Percentiles rank a stretch among this genome's conserved stretches.
These are phyloP conservation scores for Trametes sp. DNA, from an alignment of 1,284 basidiomycete species.

Conservation along the genomic window DNA sequence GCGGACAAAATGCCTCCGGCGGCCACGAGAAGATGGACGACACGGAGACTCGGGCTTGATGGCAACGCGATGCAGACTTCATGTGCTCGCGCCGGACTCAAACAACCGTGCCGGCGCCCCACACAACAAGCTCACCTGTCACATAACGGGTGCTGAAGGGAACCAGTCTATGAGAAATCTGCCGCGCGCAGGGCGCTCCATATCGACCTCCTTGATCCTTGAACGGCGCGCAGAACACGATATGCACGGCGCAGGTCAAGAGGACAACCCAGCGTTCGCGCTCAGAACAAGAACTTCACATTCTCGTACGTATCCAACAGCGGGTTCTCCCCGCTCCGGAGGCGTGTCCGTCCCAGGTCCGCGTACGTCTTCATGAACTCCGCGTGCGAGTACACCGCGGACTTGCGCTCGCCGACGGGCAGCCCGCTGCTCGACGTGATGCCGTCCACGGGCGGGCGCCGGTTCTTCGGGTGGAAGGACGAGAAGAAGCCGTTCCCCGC, in stretches of 20 bases:
- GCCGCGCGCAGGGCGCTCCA: no score
- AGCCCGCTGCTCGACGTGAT: conserved; percentile 76
- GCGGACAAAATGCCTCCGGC: no score
- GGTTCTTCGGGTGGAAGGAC: conserved; percentile 61
- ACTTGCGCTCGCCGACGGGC: conserved; percentile 81
- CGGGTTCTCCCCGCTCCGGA: conserved; percentile 87
- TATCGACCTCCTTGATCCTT: no score
- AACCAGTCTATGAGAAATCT: no score
- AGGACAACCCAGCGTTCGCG: background rate
- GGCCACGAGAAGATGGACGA: background rate
- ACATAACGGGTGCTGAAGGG: no score
- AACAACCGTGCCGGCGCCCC: no score
- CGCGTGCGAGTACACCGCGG: conserved; percentile 82
- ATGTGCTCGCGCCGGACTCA: background rate
- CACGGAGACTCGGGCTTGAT: background rate
- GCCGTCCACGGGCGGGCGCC: conserved; percentile 70
- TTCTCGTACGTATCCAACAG: conserved; percentile 89
- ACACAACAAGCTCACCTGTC: no score
- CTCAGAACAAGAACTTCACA: conserved; percentile 83
- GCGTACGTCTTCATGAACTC: conserved; percentile 88
- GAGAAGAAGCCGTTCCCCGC: conserved; percentile 75
- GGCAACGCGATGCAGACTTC: background rate
- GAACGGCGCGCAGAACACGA: no score
- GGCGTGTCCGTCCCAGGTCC: conserved; percentile 68
- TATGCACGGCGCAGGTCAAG: no score